These are phyloP conservation scores for Hypomontagnella monticulosa DNA, from an alignment of 495 filamentous ascomycete species.

Conservation along the genomic window DNA sequence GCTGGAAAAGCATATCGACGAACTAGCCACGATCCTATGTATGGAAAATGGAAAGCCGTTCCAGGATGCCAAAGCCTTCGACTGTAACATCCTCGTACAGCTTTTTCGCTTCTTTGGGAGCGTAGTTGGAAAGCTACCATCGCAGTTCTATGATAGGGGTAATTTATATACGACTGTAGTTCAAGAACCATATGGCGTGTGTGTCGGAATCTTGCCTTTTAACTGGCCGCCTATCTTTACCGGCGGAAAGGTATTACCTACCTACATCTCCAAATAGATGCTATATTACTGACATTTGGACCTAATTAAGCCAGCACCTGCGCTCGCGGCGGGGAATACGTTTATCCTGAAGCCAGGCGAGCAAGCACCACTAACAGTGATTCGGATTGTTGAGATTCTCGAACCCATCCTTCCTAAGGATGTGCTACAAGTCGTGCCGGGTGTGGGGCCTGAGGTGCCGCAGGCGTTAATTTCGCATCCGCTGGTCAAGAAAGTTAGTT, in stretches of 20 bases:
- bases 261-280: too few species aligned
- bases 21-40: constrained; percentile 8
- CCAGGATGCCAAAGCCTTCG: constrained; percentile 13
- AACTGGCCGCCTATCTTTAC: constrained; percentile 19
- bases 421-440: constrained; percentile 13
- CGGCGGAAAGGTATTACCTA: not conserved
- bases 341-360: constrained; percentile 4
- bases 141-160: constrained; percentile 20
- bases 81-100: constrained; percentile 12
- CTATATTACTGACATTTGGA: too few species aligned
- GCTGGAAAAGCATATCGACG: constrained; percentile 19
- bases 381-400: constrained; percentile 22
- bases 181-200: constrained; percentile 22
- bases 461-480: constrained; percentile 68
- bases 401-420: constrained; percentile 17
- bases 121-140: constrained; percentile 10
- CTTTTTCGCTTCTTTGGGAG: constrained; percentile 9
- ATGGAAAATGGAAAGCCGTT: constrained; percentile 20
- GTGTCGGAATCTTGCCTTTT: constrained; percentile 18
- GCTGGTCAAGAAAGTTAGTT: constrained; percentile 72
- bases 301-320: not conserved
- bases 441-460: constrained; percentile 58
- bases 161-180: constrained; percentile 13
- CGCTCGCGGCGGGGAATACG: constrained; percentile 7
- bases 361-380: constrained; percentile 7